phyloP scores from a whole-genome alignment of 192 early-diverging fungal genomes.

The Oehlia diaphana region DNA sequence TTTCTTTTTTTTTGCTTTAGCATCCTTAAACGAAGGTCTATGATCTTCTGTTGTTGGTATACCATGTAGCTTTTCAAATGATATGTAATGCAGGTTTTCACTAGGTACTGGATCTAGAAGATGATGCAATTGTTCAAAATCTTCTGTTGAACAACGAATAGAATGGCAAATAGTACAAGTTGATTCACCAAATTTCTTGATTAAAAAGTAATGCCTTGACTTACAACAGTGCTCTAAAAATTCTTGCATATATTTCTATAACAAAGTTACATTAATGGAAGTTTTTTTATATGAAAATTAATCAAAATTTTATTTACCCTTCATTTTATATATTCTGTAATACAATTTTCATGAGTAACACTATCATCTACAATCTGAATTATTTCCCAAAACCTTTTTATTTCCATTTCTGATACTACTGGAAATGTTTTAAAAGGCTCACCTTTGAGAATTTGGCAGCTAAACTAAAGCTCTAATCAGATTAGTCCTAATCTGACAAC shows the following conservation, averaged over 20 bases:
- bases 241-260: neutral
- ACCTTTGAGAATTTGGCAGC: neutral
- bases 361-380: neutral
- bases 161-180: neutral
- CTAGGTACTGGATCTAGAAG: neutral
- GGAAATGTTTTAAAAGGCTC: neutral
- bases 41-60: neutral
- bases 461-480: too few species aligned
- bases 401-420: neutral
- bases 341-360: neutral
- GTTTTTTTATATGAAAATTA: neutral
- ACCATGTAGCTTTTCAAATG: neutral
- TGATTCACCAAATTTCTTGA: neutral
- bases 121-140: neutral
- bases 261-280: too few species aligned
- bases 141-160: neutral
- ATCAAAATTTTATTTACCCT: neutral
- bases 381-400: neutral
- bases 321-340: neutral
- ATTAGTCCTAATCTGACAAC: too few species aligned
- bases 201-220: neutral
- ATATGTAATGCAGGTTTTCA: neutral
- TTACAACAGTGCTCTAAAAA: neutral
- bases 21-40: neutral
- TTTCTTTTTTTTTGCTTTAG: neutral